Evolutionary conservation across 768 basidiomycete species (phyloP), one percentile per base, ranked within the genome.

Genomic region (Leccinum sublutescens): DNA sequence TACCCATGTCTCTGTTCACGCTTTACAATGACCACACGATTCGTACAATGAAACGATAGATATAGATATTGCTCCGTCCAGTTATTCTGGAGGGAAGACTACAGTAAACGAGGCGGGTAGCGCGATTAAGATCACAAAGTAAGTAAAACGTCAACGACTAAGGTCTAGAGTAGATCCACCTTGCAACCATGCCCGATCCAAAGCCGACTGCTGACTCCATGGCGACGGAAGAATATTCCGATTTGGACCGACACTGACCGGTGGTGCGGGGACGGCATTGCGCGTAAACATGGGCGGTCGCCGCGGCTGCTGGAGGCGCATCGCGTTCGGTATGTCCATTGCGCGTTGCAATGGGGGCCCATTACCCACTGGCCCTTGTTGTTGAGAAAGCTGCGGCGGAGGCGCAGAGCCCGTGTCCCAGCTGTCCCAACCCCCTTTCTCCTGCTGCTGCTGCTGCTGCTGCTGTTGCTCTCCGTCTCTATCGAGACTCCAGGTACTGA

Each of bases 241-340:
- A 76, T 70, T 73, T 17, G 74, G 66, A 14, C 68, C 66, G 25
- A 73, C 71, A 45, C 74, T 71, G 21, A 73, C 70, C 14, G 72
- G 69, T 8, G 75, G 73, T 1, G 75, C 70, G 33, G 74, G 76
- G 25, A 74, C 68, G 48, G 72, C 67, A 56, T 71, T 64, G 64
- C 72, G 60, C 56, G 69, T 61, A 68, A 87, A 87, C 74, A 86
- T 86, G 51, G 80, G 82, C 11, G 85, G 75, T 64, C 86, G 77
- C 61, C 85, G 78, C 14, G 79, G 81, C 8, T 79, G 82, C 25
- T 78, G 84, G 64, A 80, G 74, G 17, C 84, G 78, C 74, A 80
- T 78, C 15, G 75, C 77, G n/a, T 77, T 79, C 40, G 80, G 82
- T 60, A 82, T 64, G 52, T 85, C 84, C 74, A 81, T 73, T 23